Conservation (phyloP, 2,329 filamentous ascomycete genomes). For the Rhexocercosporidium sp. region DNA sequence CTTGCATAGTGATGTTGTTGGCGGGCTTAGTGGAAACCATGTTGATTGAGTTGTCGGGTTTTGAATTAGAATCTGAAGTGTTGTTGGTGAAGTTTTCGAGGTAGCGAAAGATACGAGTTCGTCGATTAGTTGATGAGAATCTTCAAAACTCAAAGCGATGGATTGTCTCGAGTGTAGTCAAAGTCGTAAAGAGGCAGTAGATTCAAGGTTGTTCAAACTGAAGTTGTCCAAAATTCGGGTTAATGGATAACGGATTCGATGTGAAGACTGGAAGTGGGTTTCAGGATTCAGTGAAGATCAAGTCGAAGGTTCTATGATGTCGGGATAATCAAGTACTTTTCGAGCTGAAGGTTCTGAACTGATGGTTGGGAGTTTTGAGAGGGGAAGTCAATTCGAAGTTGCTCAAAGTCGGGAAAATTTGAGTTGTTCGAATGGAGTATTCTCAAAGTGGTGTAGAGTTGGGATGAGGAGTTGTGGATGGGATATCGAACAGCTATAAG, state of each 20-base stretch:
- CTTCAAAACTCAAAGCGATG: slow-evolving; percentile 10
- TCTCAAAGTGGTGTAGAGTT: slow-evolving; percentile 9
- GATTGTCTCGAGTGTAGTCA: neutral
- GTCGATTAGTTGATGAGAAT: neutral
- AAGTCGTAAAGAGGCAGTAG: neutral
- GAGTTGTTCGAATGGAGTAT: slow-evolving; percentile 19
- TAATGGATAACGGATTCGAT: neutral
- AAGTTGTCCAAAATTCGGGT: slow-evolving; percentile 6
- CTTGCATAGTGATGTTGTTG: slow-evolving; percentile 15
- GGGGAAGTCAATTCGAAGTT: slow-evolving; percentile 15
- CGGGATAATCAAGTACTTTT: slow-evolving; percentile 13
- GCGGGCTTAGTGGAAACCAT: slow-evolving; percentile 20
- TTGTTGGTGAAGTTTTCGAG: neutral
- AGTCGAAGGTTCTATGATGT: slow-evolving; percentile 11
- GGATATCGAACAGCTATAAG: slow-evolving; percentile 16
- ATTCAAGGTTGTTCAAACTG: slow-evolving; percentile 12
- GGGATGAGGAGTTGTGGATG: slow-evolving; percentile 8
- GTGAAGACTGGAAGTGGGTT: neutral
- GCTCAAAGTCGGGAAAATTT: slow-evolving; percentile 24
- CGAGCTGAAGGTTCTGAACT: neutral
- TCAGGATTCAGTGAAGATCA: neutral
- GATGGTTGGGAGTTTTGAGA: neutral
- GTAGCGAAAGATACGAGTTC: neutral
- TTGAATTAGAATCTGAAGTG: neutral
- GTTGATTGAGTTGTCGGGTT: neutral